Evolutionary conservation across 2,329 filamentous ascomycete species (phyloP), one percentile per base, ranked within the genome.

Genomic region (Colletotrichum paranaense): DNA sequence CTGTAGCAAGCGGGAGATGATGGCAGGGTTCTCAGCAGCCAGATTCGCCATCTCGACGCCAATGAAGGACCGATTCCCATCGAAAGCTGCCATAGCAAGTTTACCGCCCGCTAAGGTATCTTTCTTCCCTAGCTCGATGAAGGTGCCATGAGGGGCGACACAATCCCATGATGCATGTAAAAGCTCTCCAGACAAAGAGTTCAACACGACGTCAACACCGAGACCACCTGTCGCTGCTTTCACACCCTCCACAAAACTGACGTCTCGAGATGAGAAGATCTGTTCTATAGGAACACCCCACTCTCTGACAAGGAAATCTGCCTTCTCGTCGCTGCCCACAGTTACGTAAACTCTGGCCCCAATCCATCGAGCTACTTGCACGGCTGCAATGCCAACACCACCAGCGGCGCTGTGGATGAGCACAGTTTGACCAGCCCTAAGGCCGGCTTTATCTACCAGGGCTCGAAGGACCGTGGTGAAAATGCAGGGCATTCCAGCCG

Each of bases 61-160:
- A 16, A 76, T 73, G 42, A 82, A 85, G 0, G 78, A 79, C 0
- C 82, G 78, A 4, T 82, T 83, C 0, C 75, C 76, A 2, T 82
- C 78, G 46, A 90, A 89, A 0, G 81, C 79, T 1, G 81, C 75
- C 85, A 89, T 86, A 1, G 83, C 82, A 3, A 90, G 80, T 7
- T 80, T 78, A 2, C 80, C 83, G 19, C 83, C 81, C 1, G 82
- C 81, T 1, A 82, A 75, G 1, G 87, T 78, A 58, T 88, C 86
- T 4, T 81, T 77, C 74, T 85, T 85, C 3, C 85, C 85, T 19
- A 88, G 83, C 67, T 88, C 86, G 0, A 88, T 70, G 77, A 89
- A 84, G 2, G 77, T 80, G 0, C 85, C 86, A 57, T 83, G 85
- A 2, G 80, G 76, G 1, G 86, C 85, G 1, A 89, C 78, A 55